Conservation (phyloP, 306 rosid genomes). For the Inga laurina region DNA sequence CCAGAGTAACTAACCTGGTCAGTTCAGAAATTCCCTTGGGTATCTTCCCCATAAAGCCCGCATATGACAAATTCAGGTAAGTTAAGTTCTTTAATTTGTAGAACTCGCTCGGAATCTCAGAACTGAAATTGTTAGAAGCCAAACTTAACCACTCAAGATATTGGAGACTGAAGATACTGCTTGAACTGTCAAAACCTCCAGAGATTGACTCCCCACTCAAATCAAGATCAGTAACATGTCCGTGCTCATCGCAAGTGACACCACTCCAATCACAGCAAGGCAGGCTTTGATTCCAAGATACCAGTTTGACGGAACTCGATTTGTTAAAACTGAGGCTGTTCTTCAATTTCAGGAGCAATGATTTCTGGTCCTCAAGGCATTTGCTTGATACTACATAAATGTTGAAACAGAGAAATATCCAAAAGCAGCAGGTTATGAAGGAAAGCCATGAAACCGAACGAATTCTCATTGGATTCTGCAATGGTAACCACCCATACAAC, state of each 20-base stretch:
- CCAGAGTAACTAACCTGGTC: conserved; percentile 29
- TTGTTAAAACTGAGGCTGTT: not conserved
- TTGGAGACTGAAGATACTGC: conserved; percentile 22
- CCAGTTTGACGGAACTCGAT: not conserved
- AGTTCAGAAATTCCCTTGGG: conserved; percentile 24
- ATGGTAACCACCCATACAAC: not conserved
- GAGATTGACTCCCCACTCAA: not conserved
- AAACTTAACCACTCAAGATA: conserved; percentile 24
- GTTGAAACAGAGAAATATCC: not conserved
- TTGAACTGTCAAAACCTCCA: conserved; percentile 1
- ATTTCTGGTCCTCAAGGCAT: conserved; percentile 37
- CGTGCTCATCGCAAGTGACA: not conserved
- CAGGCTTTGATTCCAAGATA: not conserved
- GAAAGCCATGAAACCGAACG: not conserved
- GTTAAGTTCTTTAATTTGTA: conserved; percentile 18
- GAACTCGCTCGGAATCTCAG: conserved; percentile 22
- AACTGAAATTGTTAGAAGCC: not conserved
- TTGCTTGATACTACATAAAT: not conserved
- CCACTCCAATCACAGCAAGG: conserved; percentile 1
- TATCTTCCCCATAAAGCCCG: conserved; percentile 30
- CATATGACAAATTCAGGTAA: conserved; percentile 13
- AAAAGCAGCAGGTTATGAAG: not conserved
- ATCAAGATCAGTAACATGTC: conserved; percentile 24
- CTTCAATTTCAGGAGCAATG: conserved; percentile 39
- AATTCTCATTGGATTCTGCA: not conserved